Evolutionary conservation across 179 eudicot genomes (phyloP).

Genomic region (Heliamphora pulchella): DNA sequence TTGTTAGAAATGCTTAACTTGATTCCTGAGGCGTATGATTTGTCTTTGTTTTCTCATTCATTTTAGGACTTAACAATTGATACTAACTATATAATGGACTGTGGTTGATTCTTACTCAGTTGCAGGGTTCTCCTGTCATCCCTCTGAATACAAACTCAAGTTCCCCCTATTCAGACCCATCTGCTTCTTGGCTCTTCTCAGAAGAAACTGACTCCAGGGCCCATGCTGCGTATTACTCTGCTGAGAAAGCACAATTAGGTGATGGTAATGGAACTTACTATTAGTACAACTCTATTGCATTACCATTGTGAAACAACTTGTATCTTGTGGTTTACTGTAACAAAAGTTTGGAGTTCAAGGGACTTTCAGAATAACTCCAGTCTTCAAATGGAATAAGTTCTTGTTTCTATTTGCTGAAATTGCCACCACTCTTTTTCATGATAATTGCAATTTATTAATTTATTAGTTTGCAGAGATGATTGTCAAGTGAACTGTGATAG

Average conservation of each 20-base stretch:
- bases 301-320: neutral
- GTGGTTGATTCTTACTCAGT: conserved; percentile 28
- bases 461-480: neutral
- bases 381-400: neutral
- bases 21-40: neutral
- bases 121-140: conserved; percentile 62
- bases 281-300: conserved; percentile 1
- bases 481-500: neutral
- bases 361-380: neutral
- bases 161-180: conserved; percentile 45
- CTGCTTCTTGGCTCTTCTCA: conserved; percentile 44
- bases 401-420: conserved; percentile 6
- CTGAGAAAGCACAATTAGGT: conserved; percentile 39
- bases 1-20: neutral
- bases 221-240: conserved; percentile 26
- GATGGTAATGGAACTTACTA: conserved; percentile 14
- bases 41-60: conserved; percentile 14
- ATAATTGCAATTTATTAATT: neutral
- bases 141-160: conserved; percentile 48
- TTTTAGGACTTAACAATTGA: neutral
- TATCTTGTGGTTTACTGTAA: neutral
- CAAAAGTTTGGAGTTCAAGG: neutral
- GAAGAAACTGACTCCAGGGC: conserved; percentile 49
- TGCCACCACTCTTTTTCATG: neutral
- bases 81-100: conserved; percentile 18